Conservation (phyloP, 257 asterid species). For the Osmanthus fragrans region DNA sequence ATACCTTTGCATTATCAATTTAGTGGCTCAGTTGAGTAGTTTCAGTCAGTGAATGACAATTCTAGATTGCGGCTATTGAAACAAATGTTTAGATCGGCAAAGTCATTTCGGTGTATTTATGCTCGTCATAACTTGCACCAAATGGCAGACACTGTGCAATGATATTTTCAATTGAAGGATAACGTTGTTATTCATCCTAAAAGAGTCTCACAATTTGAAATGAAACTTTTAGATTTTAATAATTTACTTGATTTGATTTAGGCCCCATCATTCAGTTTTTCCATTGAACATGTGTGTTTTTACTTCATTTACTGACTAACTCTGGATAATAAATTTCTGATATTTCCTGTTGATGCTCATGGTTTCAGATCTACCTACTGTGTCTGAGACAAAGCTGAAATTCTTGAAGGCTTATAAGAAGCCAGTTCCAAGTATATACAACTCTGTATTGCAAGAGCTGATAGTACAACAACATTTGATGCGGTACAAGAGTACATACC, state of each 20-base stretch:
- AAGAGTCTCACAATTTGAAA: neutral
- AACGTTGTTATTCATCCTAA: neutral
- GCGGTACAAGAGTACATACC: conserved; percentile 81
- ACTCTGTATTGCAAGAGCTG: conserved; percentile 81
- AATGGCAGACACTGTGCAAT: neutral
- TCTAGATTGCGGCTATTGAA: neutral
- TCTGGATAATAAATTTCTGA: conserved; percentile 19
- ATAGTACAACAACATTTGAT: conserved; percentile 88
- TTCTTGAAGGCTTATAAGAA: conserved; percentile 83
- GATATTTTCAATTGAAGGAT: neutral
- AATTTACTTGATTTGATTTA: neutral
- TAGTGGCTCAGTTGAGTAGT: neutral
- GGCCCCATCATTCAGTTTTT: neutral
- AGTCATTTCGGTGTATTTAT: neutral
- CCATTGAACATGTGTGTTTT: neutral
- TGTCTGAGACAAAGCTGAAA: conserved; percentile 73
- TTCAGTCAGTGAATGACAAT: neutral
- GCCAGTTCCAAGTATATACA: conserved; percentile 91
- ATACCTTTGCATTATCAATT: neutral
- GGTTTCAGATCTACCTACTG: conserved; percentile 79
- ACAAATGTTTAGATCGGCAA: neutral
- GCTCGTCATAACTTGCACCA: neutral
- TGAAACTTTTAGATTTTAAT: neutral
- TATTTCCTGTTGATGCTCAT: conserved; percentile 12
- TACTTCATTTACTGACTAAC: conserved; percentile 4